Conservation (phyloP, 139 green algal species). For the Astrephomene gubernaculifera region DNA sequence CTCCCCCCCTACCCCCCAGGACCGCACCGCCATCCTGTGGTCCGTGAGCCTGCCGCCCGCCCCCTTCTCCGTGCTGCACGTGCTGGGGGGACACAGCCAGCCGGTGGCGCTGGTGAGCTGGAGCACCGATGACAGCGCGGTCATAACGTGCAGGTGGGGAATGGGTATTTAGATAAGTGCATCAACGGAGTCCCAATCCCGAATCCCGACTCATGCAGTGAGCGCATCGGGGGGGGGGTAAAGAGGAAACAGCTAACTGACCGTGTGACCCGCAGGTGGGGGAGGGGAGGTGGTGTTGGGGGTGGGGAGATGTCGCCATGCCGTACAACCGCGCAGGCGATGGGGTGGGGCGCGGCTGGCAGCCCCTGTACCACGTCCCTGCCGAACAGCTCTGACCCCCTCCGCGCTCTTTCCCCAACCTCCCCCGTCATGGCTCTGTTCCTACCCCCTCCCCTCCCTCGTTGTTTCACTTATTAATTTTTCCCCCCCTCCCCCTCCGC, state of each 20-base stretch:
- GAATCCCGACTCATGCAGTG: too few relatives aligned
- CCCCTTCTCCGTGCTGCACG: conserved; percentile 26
- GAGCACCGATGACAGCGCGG: conserved; percentile 69
- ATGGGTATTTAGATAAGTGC: too few relatives aligned
- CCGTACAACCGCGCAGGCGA: too few relatives aligned
- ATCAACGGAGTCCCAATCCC: too few relatives aligned
- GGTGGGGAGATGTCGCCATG: too few relatives aligned
- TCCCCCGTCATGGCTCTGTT: not conserved
- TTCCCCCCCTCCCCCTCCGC: not conserved
- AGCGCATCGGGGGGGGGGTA: too few relatives aligned
- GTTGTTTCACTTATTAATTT: too few relatives aligned
- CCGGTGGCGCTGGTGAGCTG: conserved; percentile 69
- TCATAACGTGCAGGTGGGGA: conserved; percentile 70
- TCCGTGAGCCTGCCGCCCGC: conserved; percentile 42
- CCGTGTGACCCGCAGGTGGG: too few relatives aligned
- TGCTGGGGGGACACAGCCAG: conserved; percentile 55
- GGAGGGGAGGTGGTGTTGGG: too few relatives aligned
- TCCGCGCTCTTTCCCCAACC: not conserved
- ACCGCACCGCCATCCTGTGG: conserved; percentile 78
- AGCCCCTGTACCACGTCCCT: too few relatives aligned
- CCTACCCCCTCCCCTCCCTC: not conserved
- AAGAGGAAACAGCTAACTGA: too few relatives aligned
- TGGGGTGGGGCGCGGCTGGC: too few relatives aligned
- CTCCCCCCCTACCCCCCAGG: conserved; percentile 34
- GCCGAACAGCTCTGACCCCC: not conserved